Percentiles rank a stretch among this genome's conserved stretches.
Evolutionary conservation across 176 grass and related monocot species (phyloP).

Genomic region (Bothriochloa decipiens): DNA sequence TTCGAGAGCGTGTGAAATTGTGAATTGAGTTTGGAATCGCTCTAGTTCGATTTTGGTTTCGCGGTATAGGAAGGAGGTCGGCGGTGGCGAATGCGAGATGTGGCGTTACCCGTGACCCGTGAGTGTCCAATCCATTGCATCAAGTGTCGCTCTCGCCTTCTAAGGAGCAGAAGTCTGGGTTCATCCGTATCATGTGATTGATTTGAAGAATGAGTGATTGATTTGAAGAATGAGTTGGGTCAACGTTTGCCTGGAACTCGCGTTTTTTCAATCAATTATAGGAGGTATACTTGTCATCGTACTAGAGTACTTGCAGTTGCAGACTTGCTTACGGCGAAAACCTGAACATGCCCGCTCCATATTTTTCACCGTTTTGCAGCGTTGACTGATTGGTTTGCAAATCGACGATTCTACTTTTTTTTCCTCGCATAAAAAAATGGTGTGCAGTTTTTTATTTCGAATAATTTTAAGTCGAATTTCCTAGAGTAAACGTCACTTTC

Average conservation of each 20-base stretch:
- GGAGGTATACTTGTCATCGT: background rate
- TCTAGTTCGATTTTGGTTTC: background rate
- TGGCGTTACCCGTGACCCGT: background rate
- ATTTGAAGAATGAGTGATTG: background rate
- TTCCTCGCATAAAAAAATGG: background rate
- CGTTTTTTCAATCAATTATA: background rate
- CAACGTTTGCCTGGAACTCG: slow-evolving; percentile 23
- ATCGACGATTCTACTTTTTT: background rate
- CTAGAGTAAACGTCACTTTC: background rate
- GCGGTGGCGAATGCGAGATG: slow-evolving; percentile 1
- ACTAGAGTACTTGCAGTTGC: background rate
- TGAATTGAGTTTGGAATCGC: background rate
- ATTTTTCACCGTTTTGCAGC: background rate
- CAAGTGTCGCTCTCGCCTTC: background rate
- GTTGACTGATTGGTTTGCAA: slow-evolving; percentile 14
- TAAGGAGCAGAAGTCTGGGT: background rate
- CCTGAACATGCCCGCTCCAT: background rate
- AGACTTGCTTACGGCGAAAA: background rate
- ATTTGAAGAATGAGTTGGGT: slow-evolving; percentile 4
- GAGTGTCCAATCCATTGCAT: background rate
- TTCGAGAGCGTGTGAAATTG: background rate
- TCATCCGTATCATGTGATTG: slow-evolving; percentile 29
- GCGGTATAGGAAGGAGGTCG: background rate
- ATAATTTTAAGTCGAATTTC: background rate
- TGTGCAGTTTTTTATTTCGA: background rate